Evolutionary conservation across 2,329 filamentous ascomycete species (phyloP).

Genomic region (Verticillium zaregamsianum): DNA sequence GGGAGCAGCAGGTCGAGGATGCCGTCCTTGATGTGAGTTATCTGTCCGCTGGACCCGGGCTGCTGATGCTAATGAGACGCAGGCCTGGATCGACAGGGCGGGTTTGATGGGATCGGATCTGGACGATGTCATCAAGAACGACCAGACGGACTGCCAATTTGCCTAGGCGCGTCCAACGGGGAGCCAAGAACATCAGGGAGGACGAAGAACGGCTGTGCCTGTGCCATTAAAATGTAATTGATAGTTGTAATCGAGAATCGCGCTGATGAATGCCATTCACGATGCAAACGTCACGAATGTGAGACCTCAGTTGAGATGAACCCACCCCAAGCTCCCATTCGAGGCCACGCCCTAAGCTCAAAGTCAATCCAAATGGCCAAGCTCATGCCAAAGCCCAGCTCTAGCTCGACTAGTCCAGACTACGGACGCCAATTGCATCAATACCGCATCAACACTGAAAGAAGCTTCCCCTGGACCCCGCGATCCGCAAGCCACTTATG

Average conservation of each 20-base stretch:
- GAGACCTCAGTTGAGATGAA: not conserved
- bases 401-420: not conserved
- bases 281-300: not conserved
- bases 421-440: not conserved
- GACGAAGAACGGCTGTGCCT: not conserved
- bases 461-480: not conserved
- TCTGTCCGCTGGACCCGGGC: not conserved
- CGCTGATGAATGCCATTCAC: not conserved
- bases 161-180: constrained; percentile 5
- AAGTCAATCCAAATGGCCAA: not conserved
- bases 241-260: not conserved
- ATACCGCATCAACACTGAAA: not conserved
- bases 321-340: not conserved
- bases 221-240: not conserved
- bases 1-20: constrained; percentile 21
- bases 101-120: constrained; percentile 19
- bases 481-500: constrained; percentile 11
- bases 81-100: constrained; percentile 21
- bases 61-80: not conserved
- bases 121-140: constrained; percentile 20
- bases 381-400: not conserved
- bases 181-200: not conserved
- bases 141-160: constrained; percentile 19
- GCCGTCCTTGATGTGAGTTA: constrained; percentile 21
- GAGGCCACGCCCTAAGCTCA: not conserved